Base-by-base conservation (phyloP, 768 basidiomycete genomes). In the Mycena filopes region DNA sequence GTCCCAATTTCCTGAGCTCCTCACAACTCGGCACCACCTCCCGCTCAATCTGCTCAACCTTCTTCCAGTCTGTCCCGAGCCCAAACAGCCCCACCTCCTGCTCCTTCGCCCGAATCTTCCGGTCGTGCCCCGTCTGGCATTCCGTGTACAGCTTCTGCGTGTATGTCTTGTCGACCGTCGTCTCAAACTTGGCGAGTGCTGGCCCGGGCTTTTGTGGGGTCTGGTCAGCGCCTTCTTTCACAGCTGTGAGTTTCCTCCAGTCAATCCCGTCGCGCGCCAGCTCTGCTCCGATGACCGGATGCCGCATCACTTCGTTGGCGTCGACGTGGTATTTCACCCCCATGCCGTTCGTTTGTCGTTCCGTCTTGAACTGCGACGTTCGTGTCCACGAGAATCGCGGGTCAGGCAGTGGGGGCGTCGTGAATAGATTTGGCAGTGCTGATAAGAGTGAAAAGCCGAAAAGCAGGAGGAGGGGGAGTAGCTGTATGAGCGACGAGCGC, bases 1-100 rank as follows among this genome's bases (percentile, higher is more conserved):
- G 72, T 8, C 90, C 89, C 72, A 91, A 74, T 73, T 81, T 77
- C 77, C 82, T 88, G 73, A 96, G 79, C 77, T 89, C 88, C 65
- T 95, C 92, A 74, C 96, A 98, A 71, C 86, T 89, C 63, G 84
- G 83, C 49, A 95, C 82, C 40, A 82, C 84, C 80, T 96, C 91
- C 31, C 77, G 78, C 53, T 92, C 86, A 55, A 98, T 91, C 69
- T 79, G 76, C 75, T 84, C 82, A 63, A 99, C 91, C 78, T 94
- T 93, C 33, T 95, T 91, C 92, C 93, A 95, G 74, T 99, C 93
- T 13, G 95, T 93, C 31, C 95, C 94, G 57, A 98, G 81, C 7
- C 96, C 97, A 75, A 98, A 96, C 66, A 98, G 77, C 6, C 97
- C 97, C 41, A 93, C 77, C 71, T 95, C 91, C 11, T 86, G 83